These are phyloP conservation scores for Bisporella sp. DNA, from an alignment of 2,329 filamentous ascomycete species.

Conservation along the genomic window DNA sequence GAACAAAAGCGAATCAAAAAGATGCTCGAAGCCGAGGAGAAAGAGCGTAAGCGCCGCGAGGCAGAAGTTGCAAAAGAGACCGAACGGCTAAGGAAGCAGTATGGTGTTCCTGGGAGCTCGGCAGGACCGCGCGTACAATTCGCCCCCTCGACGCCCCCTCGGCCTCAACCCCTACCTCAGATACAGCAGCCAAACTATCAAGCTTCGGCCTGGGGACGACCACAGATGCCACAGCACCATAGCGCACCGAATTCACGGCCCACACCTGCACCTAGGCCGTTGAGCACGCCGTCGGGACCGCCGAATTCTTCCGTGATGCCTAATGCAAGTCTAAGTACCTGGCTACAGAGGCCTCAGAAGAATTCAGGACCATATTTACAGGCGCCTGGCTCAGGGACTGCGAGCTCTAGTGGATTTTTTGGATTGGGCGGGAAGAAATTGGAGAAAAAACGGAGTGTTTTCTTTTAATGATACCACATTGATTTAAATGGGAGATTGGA, in stretches of 20 bases:
- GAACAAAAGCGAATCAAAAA: conserved; percentile 52
- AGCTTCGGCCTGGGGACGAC: conserved; percentile 1
- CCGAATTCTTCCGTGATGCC: background rate
- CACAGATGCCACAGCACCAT: conserved; percentile 14
- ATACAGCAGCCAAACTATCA: conserved; percentile 9
- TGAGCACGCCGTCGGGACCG: conserved; percentile 16
- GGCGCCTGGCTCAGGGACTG: conserved; percentile 22
- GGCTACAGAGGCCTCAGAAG: conserved; percentile 1
- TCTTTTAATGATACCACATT: conserved; percentile 12
- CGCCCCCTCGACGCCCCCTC: conserved; percentile 6
- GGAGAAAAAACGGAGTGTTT: conserved; percentile 27
- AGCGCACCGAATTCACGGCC: conserved; percentile 22
- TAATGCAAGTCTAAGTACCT: background rate
- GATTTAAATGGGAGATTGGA: background rate
- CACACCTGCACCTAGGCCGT: conserved; percentile 19
- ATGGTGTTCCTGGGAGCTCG: conserved; percentile 38
- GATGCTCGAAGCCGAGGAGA: conserved; percentile 61
- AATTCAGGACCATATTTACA: conserved; percentile 21
- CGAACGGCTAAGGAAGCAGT: conserved; percentile 64
- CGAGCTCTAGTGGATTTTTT: conserved; percentile 38
- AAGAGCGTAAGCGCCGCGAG: conserved; percentile 47
- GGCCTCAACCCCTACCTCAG: conserved; percentile 4
- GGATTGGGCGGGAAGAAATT: conserved; percentile 30
- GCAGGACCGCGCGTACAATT: conserved; percentile 8
- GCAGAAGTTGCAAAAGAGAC: conserved; percentile 72